These are phyloP conservation scores for Chlorella sorokiniana DNA, from an alignment of 139 green algal genomes.

Conservation along the genomic window DNA sequence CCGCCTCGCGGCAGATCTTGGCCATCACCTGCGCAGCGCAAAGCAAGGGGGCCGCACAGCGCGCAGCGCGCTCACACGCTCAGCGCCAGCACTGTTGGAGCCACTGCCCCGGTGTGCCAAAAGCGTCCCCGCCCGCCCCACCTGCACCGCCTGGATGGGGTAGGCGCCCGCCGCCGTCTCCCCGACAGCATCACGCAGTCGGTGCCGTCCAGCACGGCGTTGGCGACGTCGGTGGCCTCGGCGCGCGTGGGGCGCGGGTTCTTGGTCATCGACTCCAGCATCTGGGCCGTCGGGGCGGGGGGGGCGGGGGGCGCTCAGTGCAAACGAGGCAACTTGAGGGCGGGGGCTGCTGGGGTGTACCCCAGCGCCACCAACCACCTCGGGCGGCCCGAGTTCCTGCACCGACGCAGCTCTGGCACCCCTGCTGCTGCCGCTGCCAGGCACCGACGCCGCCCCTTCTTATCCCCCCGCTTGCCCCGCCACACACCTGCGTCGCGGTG, in stretches of 20 bases:
- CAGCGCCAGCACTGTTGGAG: too few species aligned
- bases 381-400: too few species aligned
- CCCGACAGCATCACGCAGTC: constrained; percentile 98
- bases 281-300: constrained; percentile 50
- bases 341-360: too few species aligned
- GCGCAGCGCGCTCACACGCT: neutral
- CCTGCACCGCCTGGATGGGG: constrained; percentile 86
- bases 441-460: neutral
- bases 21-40: constrained; percentile 75
- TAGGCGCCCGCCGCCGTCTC: constrained; percentile 95
- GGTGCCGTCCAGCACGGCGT: constrained; percentile 96
- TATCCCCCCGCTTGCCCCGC: neutral
- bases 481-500: constrained; percentile 86
- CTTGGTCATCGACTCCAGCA: constrained; percentile 95
- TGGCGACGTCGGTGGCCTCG: constrained; percentile 95
- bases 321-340: neutral
- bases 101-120: neutral
- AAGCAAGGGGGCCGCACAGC: neutral
- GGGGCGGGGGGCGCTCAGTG: neutral
- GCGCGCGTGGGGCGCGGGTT: constrained; percentile 93
- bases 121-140: constrained; percentile 6
- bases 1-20: constrained; percentile 92
- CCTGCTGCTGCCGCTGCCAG: too few species aligned
- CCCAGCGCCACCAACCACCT: too few species aligned
- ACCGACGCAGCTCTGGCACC: too few species aligned